These are phyloP conservation scores for Candida suzukii DNA, from an alignment of 805 yeast species.

Conservation along the genomic window DNA sequence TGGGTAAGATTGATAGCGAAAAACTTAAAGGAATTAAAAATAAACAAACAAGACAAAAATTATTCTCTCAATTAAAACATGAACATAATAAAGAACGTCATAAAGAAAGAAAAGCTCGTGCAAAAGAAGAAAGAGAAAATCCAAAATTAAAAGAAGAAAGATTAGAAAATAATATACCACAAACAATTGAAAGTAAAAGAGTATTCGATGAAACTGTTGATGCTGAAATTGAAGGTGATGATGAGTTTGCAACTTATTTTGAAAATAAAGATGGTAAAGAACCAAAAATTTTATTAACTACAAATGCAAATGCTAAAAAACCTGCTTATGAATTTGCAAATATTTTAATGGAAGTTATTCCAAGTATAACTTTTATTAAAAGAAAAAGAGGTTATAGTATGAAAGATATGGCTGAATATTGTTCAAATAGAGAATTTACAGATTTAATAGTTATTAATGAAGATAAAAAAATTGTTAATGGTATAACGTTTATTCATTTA, in stretches of 20 bases:
- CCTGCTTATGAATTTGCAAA: constrained; percentile 89
- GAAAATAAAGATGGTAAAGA: constrained; percentile 33
- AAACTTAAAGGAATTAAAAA: constrained; percentile 50
- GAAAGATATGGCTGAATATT: constrained; percentile 79
- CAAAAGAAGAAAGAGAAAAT: constrained; percentile 78
- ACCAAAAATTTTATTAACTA: constrained; percentile 87
- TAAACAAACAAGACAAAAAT: constrained; percentile 72
- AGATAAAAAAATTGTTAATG: constrained; percentile 87
- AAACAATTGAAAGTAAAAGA: constrained; percentile 77
- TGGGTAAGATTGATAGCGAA: constrained; percentile 29
- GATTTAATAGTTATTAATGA: constrained; percentile 88
- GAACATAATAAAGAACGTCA: constrained; percentile 74
- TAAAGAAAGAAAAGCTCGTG: constrained; percentile 68
- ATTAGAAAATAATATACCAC: constrained; percentile 68
- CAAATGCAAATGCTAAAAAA: constrained; percentile 79
- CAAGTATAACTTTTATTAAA: constrained; percentile 80
- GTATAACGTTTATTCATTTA: constrained; percentile 85
- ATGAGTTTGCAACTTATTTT: constrained; percentile 58
- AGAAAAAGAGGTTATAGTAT: constrained; percentile 78
- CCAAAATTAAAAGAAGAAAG: constrained; percentile 81
- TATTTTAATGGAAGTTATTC: constrained; percentile 73
- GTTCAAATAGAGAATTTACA: constrained; percentile 78
- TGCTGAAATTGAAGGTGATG: constrained; percentile 52
- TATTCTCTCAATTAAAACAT: constrained; percentile 67
- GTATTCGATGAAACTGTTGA: constrained; percentile 80